These are phyloP conservation scores for Xylaria nigripes DNA, from an alignment of 495 filamentous ascomycete genomes.

Conservation along the genomic window DNA sequence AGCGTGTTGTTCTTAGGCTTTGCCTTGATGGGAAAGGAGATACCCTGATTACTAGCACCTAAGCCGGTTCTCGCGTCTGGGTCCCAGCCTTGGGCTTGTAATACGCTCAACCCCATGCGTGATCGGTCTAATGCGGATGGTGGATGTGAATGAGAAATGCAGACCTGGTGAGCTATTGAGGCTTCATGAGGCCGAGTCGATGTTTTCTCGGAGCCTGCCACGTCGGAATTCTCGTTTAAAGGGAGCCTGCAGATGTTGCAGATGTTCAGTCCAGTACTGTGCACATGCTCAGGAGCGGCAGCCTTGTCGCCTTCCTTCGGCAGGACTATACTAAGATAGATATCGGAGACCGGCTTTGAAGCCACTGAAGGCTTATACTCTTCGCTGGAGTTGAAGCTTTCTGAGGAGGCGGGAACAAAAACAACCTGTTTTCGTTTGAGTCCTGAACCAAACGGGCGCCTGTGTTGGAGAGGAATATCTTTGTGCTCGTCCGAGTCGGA, in stretches of 20 bases:
- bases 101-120: slow-evolving; percentile 64
- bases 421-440: slow-evolving; percentile 68
- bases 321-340: slow-evolving; percentile 67
- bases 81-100: slow-evolving; percentile 79
- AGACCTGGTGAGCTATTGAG: slow-evolving; percentile 74
- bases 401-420: slow-evolving; percentile 63
- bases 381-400: slow-evolving; percentile 37
- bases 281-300: slow-evolving; percentile 15
- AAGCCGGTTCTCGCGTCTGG: slow-evolving; percentile 70
- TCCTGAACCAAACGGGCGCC: slow-evolving; percentile 71
- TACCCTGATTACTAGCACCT: slow-evolving; percentile 63
- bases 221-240: slow-evolving; percentile 15
- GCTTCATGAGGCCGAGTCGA: slow-evolving; percentile 49
- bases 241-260: slow-evolving; percentile 32
- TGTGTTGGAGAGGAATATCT: slow-evolving; percentile 60
- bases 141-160: slow-evolving; percentile 70
- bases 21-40: slow-evolving; percentile 64
- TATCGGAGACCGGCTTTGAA: slow-evolving; percentile 47
- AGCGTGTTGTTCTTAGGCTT: slow-evolving; percentile 64
- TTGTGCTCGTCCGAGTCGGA: slow-evolving; percentile 38
- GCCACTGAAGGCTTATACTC: slow-evolving; percentile 21
- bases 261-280: slow-evolving; percentile 1
- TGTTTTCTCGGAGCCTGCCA: background rate
- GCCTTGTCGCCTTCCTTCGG: slow-evolving; percentile 28
- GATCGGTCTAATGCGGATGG: slow-evolving; percentile 77